phyloP scores from a whole-genome alignment of 2,329 filamentous ascomycete species.

The Aspergillus sp. region DNA sequence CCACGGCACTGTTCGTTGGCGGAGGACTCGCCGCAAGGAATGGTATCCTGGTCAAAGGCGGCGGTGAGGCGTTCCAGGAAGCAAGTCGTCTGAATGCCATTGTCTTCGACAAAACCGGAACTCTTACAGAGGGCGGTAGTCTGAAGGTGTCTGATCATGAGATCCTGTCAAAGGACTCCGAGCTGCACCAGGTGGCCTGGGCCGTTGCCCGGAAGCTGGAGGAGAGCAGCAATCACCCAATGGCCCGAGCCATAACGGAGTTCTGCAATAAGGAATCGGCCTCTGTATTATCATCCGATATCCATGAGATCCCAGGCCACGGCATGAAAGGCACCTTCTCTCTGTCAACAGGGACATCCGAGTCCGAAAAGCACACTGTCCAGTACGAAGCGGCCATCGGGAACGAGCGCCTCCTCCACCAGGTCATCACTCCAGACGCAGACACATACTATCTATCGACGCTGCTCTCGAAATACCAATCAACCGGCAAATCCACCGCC shows the following conservation, averaged over 20 bases:
- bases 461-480: constrained; percentile 30
- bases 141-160: constrained; percentile 47
- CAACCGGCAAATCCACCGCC: constrained; percentile 36
- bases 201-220: constrained; percentile 44
- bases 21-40: constrained; percentile 68
- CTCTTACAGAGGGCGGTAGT: constrained; percentile 59
- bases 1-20: constrained; percentile 77
- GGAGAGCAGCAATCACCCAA: constrained; percentile 50
- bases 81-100: constrained; percentile 68
- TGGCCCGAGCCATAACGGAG: constrained; percentile 45
- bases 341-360: constrained; percentile 14
- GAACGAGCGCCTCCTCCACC: constrained; percentile 46
- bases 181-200: constrained; percentile 33
- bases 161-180: constrained; percentile 25
- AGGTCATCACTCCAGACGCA: constrained; percentile 18
- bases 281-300: constrained; percentile 23
- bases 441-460: constrained; percentile 26
- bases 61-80: constrained; percentile 77
- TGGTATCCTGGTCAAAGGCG: constrained; percentile 74
- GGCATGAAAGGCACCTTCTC: constrained; percentile 47
- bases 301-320: constrained; percentile 49
- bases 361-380: constrained; percentile 10
- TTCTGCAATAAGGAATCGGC: constrained; percentile 35
- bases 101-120: constrained; percentile 85
- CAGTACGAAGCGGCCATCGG: constrained; percentile 45